Conservation (phyloP, 73 alveolate species). For the Symbiodinium natans region DNA sequence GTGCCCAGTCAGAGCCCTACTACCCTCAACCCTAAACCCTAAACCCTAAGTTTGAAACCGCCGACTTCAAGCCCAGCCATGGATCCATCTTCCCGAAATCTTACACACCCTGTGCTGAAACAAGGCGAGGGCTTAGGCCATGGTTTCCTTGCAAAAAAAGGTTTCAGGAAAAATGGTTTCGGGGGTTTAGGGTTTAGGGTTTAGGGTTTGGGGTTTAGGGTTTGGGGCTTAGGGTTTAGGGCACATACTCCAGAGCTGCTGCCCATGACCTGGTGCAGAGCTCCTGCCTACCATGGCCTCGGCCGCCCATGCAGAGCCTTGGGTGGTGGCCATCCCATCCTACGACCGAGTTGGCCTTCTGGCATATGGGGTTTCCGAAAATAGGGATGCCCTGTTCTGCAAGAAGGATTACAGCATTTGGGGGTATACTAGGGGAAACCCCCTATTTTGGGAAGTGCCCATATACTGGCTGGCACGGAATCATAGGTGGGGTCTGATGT, state of each 20-base stretch:
- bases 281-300: neutral
- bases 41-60: no score
- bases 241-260: neutral
- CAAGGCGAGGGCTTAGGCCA: no score
- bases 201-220: no score
- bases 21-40: neutral
- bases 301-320: neutral
- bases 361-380: neutral
- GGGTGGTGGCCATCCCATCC: slow-evolving; percentile 81
- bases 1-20: neutral
- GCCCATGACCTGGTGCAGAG: neutral
- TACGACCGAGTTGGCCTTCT: slow-evolving; percentile 32
- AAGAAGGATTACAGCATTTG: neutral
- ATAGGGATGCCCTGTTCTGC: neutral
- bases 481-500: no score
- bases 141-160: no score
- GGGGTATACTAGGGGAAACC: neutral
- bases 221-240: no score
- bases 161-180: no score
- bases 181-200: no score
- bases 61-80: no score
- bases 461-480: no score
- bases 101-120: no score
- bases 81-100: no score
- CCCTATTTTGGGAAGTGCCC: neutral